Conservation (phyloP, 1,139 yeast genomes). For the Geotrichum restrictum region DNA sequence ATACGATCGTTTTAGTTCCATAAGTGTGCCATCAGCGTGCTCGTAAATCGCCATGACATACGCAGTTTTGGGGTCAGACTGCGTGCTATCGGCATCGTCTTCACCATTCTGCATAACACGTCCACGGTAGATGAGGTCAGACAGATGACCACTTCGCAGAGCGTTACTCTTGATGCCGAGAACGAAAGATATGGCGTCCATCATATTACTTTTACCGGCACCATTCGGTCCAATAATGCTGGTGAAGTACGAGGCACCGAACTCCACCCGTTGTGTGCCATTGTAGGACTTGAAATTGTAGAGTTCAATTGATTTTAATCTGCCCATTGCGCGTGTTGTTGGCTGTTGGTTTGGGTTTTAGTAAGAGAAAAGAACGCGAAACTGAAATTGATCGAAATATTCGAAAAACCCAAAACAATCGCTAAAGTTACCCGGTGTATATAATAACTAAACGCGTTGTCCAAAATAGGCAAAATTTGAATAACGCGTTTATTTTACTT, state of each 20-base stretch:
- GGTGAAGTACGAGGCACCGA: constrained; percentile 79
- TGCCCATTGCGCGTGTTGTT: constrained; percentile 28
- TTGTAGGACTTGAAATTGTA: constrained; percentile 86
- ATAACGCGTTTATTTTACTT: constrained; percentile 4
- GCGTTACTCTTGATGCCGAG: constrained; percentile 78
- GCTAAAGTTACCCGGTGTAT: constrained; percentile 13
- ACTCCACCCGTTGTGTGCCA: constrained; percentile 72
- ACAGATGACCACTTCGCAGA: constrained; percentile 67
- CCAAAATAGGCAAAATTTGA: background rate
- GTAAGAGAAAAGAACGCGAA: constrained; percentile 1
- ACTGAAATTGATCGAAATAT: background rate
- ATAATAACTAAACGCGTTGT: constrained; percentile 5
- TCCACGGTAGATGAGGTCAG: constrained; percentile 80
- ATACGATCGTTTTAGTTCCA: constrained; percentile 32
- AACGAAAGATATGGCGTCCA: constrained; percentile 97
- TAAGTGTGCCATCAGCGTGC: constrained; percentile 46
- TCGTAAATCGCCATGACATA: constrained; percentile 79
- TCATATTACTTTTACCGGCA: constrained; percentile 94
- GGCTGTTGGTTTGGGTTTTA: background rate
- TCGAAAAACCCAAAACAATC: background rate
- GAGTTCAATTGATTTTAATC: constrained; percentile 41
- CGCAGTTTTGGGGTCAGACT: constrained; percentile 55
- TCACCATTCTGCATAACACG: constrained; percentile 39
- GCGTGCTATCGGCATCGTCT: constrained; percentile 31
- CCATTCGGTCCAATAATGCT: constrained; percentile 98